Evolutionary conservation across 495 filamentous ascomycete genomes (phyloP).

Genomic region (Terfezia claveryi): DNA sequence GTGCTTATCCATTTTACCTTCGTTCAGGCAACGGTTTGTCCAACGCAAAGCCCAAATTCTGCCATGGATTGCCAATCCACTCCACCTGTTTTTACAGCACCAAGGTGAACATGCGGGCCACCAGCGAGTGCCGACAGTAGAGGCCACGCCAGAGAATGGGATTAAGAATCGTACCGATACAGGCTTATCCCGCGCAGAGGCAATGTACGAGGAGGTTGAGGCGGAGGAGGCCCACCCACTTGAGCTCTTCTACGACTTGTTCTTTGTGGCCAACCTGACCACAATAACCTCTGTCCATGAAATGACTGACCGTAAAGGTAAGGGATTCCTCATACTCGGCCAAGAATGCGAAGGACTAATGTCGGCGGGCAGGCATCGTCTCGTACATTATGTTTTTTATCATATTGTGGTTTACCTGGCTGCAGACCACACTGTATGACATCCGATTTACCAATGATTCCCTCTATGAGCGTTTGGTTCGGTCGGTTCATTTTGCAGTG

Average conservation of each 20-base stretch:
- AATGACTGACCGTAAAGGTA: slow-evolving; percentile 21
- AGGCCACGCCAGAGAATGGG: no score
- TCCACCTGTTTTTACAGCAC: no score
- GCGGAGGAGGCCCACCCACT: slow-evolving; percentile 12
- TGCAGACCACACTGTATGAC: slow-evolving; percentile 44
- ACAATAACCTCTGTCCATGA: slow-evolving; percentile 37
- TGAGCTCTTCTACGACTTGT: slow-evolving; percentile 41
- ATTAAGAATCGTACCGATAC: no score
- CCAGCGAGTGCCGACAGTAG: no score
- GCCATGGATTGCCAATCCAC: no score
- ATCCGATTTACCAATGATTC: slow-evolving; percentile 45
- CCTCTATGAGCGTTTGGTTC: slow-evolving; percentile 42
- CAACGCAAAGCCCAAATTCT: no score
- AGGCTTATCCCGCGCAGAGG: no score
- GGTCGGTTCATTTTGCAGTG: slow-evolving; percentile 37
- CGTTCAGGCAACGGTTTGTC: no score
- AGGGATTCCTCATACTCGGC: neutral
- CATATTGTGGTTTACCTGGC: slow-evolving; percentile 53
- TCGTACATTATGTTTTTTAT: slow-evolving; percentile 35
- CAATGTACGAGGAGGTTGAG: no score
- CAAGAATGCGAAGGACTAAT: neutral
- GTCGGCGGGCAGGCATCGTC: no score
- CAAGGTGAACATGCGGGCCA: no score
- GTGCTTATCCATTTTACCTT: no score
- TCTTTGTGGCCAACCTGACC: slow-evolving; percentile 40